These are phyloP conservation scores for Nemania sp. DNA, from an alignment of 2,329 filamentous ascomycete species.

Conservation along the genomic window DNA sequence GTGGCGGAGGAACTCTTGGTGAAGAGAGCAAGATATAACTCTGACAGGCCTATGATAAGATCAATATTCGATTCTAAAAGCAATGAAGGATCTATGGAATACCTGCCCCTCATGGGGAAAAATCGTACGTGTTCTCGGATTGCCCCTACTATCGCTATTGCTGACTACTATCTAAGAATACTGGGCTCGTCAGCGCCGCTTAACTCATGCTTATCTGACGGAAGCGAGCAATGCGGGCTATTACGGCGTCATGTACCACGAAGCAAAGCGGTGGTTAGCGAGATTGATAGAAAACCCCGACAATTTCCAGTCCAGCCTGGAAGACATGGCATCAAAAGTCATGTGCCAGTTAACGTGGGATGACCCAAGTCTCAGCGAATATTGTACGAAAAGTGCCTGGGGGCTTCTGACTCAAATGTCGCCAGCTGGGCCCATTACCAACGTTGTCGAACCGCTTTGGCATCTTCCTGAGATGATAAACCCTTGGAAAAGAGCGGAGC, in stretches of 20 bases:
- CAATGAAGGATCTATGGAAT: constrained; percentile 57
- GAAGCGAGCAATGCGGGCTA: constrained; percentile 42
- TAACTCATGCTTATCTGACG: constrained; percentile 55
- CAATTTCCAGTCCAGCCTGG: constrained; percentile 52
- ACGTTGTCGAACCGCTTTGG: constrained; percentile 58
- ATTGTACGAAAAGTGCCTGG: constrained; percentile 56
- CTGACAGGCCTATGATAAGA: constrained; percentile 51
- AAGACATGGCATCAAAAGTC: constrained; percentile 61
- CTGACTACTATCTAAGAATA: constrained; percentile 45
- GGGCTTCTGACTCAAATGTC: constrained; percentile 62
- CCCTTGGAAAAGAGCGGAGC: constrained; percentile 57
- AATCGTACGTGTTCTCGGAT: constrained; percentile 49
- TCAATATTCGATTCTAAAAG: constrained; percentile 59
- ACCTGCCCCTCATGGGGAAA: constrained; percentile 58
- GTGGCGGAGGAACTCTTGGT: constrained; percentile 57
- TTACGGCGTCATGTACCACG: constrained; percentile 51
- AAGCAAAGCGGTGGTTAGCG: constrained; percentile 57
- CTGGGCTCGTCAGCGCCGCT: constrained; percentile 57
- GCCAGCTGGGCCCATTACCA: constrained; percentile 60
- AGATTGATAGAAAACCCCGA: constrained; percentile 54
- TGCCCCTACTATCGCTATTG: neutral
- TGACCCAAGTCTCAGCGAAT: constrained; percentile 50
- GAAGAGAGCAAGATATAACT: constrained; percentile 55
- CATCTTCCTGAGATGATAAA: constrained; percentile 53
- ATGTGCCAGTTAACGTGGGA: constrained; percentile 60